Evolutionary conservation across 129 eudicot species (phyloP).

Genomic region (Pulicaria dysenterica): DNA sequence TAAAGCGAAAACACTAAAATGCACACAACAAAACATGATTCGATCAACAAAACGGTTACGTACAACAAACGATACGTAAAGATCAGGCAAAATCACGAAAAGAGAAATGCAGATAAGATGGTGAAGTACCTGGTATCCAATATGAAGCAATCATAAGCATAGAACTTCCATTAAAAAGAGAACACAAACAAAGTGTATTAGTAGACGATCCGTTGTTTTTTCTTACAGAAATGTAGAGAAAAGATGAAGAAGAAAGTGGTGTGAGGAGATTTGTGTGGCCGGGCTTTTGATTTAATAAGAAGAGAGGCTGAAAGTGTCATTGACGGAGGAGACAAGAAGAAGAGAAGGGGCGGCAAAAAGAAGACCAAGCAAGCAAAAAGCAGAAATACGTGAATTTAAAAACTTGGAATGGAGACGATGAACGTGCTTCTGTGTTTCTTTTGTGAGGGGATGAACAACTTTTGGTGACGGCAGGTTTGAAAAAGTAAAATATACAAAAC

Average conservation of each 20-base stretch:
- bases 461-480: conserved; percentile 12
- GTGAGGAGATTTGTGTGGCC: conserved; percentile 10
- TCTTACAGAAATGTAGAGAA: conserved; percentile 14
- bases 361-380: conserved; percentile 33
- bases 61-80: not conserved
- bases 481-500: not conserved
- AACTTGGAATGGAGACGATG: conserved; percentile 14
- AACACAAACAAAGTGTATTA: not conserved
- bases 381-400: conserved; percentile 6
- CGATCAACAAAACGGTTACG: not conserved
- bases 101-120: not conserved
- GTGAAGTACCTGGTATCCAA: conserved; percentile 25
- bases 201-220: not conserved
- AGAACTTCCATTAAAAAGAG: not conserved
- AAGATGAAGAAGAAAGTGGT: conserved; percentile 16
- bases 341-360: conserved; percentile 45
- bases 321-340: conserved; percentile 21
- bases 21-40: not conserved
- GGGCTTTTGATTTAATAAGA: not conserved
- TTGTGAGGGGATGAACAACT: conserved; percentile 28
- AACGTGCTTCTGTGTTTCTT: conserved; percentile 28
- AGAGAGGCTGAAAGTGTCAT: conserved; percentile 27
- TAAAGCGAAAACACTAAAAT: not conserved
- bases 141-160: not conserved
- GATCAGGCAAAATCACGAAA: not conserved